Evolutionary conservation across 345 rosid species (phyloP).

Genomic region (Moricandia moricandioides): DNA sequence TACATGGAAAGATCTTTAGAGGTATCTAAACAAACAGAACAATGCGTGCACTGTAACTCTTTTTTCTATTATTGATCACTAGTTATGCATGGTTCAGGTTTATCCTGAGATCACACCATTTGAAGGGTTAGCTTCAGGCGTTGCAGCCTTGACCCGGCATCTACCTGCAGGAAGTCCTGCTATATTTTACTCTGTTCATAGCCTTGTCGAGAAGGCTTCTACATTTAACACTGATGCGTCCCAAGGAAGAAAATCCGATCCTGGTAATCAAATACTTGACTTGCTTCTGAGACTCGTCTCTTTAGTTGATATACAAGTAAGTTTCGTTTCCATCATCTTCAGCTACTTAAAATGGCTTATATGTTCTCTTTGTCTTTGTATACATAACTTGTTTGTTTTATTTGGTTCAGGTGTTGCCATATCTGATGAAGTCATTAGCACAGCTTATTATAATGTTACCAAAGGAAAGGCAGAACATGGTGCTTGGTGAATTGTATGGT

Average conservation of each 20-base stretch:
- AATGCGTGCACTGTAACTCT: conserved; percentile 3
- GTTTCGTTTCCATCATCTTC: conserved; percentile 15
- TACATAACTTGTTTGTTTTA: neutral
- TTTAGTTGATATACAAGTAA: conserved; percentile 83
- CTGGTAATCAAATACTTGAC: conserved; percentile 60
- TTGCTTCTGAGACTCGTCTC: conserved; percentile 76
- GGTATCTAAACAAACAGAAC: conserved; percentile 43
- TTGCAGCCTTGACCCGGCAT: conserved; percentile 73
- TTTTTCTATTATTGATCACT: neutral
- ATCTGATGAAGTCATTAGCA: conserved; percentile 78
- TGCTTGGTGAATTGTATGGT: conserved; percentile 73
- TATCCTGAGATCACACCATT: conserved; percentile 84
- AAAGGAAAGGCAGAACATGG: conserved; percentile 66
- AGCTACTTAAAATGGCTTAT: neutral
- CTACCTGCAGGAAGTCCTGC: conserved; percentile 97
- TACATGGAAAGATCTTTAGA: conserved; percentile 78
- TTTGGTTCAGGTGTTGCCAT: conserved; percentile 62
- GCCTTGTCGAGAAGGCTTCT: conserved; percentile 68
- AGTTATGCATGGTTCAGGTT: conserved; percentile 42
- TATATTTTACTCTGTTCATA: conserved; percentile 65
- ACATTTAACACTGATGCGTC: conserved; percentile 44
- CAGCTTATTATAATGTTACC: conserved; percentile 64
- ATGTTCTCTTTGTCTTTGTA: neutral
- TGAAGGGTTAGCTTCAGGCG: conserved; percentile 95
- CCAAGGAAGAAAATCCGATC: conserved; percentile 69